Evolutionary conservation across 257 asterid species (phyloP), one percentile per base, ranked within the genome.

Genomic region (Apocynum venetum): DNA sequence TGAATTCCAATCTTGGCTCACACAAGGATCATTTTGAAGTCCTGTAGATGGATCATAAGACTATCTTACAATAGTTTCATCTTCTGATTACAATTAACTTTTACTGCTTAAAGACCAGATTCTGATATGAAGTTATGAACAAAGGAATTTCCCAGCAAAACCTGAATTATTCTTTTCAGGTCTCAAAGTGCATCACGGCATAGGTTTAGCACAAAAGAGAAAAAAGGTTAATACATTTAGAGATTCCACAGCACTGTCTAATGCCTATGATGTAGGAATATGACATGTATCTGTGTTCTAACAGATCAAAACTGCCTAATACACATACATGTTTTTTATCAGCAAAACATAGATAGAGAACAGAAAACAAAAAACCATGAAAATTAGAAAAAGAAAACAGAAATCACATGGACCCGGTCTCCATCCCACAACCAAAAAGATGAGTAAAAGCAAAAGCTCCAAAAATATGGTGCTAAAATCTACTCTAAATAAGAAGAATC

Each of bases 61-160:
- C 44, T 10, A 36, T 63, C 44, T 8, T 12, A 0, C 31, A 63
- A 2, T 10, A 61, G 1, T 61, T 61, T 35, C 43, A 61, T 61
- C 41, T 48, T 64, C 53, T 56, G 55, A 73, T 73, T 56, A 73
- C 31, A 43, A 52, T 40, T 48, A 25, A 51, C 10, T 3, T 35
- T 72, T 43, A 19, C 57, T 63, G 53, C 76, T 59, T 51, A 15
- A 74, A 41, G 38, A 43, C 66, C 56, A 74, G 55, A 43, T 52
- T 52, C 65, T 78, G 56, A 41, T n/a, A 41, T 9, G 36, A 40
- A 60, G 0, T 25, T n/a, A 41, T 9, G 36, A 40, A 60, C 0
- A 9, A 13, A 11, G 56, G 66, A 38, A 66, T 0, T 41, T 38
- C 25, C 61, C 69, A 48, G 25, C 41, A 53, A 43, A 66, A 38